phyloP scores from a whole-genome alignment of 2,329 filamentous ascomycete species.

The Epichloe sylvatica region DNA sequence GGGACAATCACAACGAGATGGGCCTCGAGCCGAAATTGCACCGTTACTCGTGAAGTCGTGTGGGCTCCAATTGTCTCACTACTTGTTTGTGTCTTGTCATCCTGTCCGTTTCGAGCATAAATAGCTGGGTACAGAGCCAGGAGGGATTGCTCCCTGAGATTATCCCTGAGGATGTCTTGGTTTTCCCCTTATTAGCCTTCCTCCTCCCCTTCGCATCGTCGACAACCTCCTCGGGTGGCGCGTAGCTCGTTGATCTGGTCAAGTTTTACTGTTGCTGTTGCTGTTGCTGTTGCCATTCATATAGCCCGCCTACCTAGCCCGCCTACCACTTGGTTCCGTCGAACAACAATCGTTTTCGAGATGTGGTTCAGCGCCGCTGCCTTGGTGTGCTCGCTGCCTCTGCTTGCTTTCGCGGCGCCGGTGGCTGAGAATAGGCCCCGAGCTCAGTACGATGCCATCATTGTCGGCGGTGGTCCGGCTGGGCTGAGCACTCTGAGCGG shows the following conservation, averaged over 20 bases:
- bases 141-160: not conserved
- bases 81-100: not conserved
- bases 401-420: conserved; percentile 8
- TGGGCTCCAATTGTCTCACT: not conserved
- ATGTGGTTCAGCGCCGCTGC: conserved; percentile 9
- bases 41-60: not conserved
- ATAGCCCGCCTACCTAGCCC: not conserved
- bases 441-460: conserved; percentile 36
- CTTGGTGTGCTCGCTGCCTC: conserved; percentile 6
- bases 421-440: not conserved
- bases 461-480: conserved; percentile 44
- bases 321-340: not conserved
- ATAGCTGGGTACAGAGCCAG: not conserved
- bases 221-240: not conserved
- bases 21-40: not conserved
- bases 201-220: not conserved
- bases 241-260: not conserved
- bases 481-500: conserved; percentile 41
- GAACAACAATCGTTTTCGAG: not conserved
- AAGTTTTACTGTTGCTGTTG: not conserved
- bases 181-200: not conserved
- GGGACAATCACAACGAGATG: not conserved
- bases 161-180: not conserved
- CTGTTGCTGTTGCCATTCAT: not conserved
- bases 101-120: not conserved